Conservation (phyloP, 768 basidiomycete genomes). For the Chalciporus sphaerocephalus region DNA sequence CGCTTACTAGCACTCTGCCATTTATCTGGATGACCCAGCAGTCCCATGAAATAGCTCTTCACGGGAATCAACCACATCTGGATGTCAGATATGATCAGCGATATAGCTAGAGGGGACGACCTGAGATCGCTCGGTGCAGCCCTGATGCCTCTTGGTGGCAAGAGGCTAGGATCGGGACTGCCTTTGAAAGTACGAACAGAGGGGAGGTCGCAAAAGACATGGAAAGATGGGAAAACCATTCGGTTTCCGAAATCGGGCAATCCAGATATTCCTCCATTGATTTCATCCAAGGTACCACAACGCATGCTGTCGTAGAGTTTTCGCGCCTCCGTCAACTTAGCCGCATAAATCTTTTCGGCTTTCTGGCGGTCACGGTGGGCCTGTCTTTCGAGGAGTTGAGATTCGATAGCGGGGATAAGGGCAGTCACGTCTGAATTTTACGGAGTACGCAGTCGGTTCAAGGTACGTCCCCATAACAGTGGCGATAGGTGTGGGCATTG, state of each 20-base stretch:
- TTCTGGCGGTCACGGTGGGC: slow-evolving; percentile 26
- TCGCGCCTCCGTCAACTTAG: slow-evolving; percentile 34
- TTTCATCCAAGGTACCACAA: slow-evolving; percentile 18
- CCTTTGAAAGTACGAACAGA: slow-evolving; percentile 37
- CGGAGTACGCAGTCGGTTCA: too few relatives aligned
- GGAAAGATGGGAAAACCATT: slow-evolving; percentile 40
- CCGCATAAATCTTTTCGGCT: slow-evolving; percentile 24
- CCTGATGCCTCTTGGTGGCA: not conserved
- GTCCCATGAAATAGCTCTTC: slow-evolving; percentile 38
- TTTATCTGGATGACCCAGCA: slow-evolving; percentile 44
- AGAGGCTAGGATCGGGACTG: slow-evolving; percentile 16
- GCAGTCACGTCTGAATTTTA: slow-evolving; percentile 17
- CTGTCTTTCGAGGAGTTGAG: slow-evolving; percentile 26
- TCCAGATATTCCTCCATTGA: not conserved
- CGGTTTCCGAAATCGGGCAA: slow-evolving; percentile 1
- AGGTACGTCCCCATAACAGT: too few relatives aligned
- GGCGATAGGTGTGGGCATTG: too few relatives aligned
- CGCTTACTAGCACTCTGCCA: slow-evolving; percentile 50
- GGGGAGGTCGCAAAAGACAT: slow-evolving; percentile 47
- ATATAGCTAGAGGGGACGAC: slow-evolving; percentile 29
- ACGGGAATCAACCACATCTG: slow-evolving; percentile 46
- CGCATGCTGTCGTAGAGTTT: slow-evolving; percentile 45
- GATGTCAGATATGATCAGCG: slow-evolving; percentile 43
- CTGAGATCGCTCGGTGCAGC: slow-evolving; percentile 14
- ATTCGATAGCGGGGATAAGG: slow-evolving; percentile 22